These are phyloP conservation scores for Triticum dicoccoides DNA, from an alignment of 176 grass and related monocot genomes.

Conservation along the genomic window DNA sequence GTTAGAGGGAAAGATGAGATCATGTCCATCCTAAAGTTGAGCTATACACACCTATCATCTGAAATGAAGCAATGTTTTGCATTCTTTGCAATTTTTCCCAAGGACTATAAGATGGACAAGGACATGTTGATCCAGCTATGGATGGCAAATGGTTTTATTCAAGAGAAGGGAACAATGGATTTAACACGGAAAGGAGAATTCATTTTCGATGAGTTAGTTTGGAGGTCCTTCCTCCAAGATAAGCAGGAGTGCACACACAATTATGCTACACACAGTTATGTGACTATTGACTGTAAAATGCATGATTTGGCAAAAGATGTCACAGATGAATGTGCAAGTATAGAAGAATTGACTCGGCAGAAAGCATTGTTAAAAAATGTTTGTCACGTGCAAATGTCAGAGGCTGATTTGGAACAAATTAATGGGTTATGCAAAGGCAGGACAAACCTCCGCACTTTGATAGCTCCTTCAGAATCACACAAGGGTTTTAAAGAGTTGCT, in stretches of 20 bases:
- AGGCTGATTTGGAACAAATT: fast-evolving
- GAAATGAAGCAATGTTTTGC: slow-evolving; percentile 33
- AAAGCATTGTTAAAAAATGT: not conserved
- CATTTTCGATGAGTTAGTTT: slow-evolving; percentile 5
- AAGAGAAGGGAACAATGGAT: not conserved
- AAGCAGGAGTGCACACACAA: not conserved
- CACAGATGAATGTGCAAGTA: not conserved
- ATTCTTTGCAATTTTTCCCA: slow-evolving; percentile 6
- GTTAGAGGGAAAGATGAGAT: not conserved
- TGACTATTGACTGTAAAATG: not conserved
- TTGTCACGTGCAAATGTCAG: not conserved
- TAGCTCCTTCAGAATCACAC: not conserved
- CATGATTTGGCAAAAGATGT: slow-evolving; percentile 25
- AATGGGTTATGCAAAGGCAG: not conserved
- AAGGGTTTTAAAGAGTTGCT: not conserved
- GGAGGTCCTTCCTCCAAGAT: slow-evolving; percentile 33
- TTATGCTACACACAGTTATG: too few species aligned
- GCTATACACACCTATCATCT: not conserved
- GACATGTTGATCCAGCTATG: slow-evolving; percentile 1
- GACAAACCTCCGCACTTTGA: not conserved
- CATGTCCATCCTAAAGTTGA: not conserved
- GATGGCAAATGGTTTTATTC: slow-evolving; percentile 16
- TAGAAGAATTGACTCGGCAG: not conserved
- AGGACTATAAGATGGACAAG: not conserved
- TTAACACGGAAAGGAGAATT: not conserved